These are phyloP conservation scores for Alternaria brassicicola DNA, from an alignment of 2,329 filamentous ascomycete genomes.

Conservation along the genomic window DNA sequence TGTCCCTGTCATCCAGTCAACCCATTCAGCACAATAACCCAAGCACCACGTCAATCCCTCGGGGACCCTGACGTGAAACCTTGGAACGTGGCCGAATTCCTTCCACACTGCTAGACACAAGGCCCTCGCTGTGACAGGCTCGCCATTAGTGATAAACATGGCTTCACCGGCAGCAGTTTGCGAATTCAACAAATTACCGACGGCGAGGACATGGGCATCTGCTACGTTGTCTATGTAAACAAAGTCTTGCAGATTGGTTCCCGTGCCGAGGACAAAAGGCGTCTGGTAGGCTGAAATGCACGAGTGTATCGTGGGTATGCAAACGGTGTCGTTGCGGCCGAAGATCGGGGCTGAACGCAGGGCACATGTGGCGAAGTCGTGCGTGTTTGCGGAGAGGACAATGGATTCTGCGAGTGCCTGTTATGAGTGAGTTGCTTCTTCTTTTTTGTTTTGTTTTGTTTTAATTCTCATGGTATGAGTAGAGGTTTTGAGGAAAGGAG, in stretches of 20 bases:
- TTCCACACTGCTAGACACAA: constrained; percentile 80
- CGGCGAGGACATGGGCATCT: constrained; percentile 83
- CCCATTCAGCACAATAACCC: constrained; percentile 55
- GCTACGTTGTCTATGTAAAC: constrained; percentile 73
- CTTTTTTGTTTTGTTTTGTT: constrained; percentile 18
- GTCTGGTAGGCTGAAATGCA: constrained; percentile 72
- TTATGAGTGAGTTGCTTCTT: background rate
- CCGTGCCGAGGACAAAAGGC: constrained; percentile 79
- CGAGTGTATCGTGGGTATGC: constrained; percentile 74
- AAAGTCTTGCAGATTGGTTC: constrained; percentile 72
- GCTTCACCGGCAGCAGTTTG: constrained; percentile 71
- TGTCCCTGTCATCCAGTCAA: constrained; percentile 54
- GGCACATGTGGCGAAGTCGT: constrained; percentile 74
- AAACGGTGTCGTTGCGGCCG: constrained; percentile 83
- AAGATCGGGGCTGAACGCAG: constrained; percentile 90
- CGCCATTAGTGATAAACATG: constrained; percentile 90
- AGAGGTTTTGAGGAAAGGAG: background rate
- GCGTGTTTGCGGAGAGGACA: constrained; percentile 75
- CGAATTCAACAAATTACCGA: constrained; percentile 71
- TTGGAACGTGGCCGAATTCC: constrained; percentile 61
- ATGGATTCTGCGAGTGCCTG: constrained; percentile 80
- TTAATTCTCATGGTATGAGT: background rate
- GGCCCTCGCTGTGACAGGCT: constrained; percentile 90
- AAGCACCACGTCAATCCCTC: constrained; percentile 55
- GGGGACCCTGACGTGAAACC: constrained; percentile 57